Conservation (phyloP, 2,329 filamentous ascomycete species). For the Xylariaceae sp. region DNA sequence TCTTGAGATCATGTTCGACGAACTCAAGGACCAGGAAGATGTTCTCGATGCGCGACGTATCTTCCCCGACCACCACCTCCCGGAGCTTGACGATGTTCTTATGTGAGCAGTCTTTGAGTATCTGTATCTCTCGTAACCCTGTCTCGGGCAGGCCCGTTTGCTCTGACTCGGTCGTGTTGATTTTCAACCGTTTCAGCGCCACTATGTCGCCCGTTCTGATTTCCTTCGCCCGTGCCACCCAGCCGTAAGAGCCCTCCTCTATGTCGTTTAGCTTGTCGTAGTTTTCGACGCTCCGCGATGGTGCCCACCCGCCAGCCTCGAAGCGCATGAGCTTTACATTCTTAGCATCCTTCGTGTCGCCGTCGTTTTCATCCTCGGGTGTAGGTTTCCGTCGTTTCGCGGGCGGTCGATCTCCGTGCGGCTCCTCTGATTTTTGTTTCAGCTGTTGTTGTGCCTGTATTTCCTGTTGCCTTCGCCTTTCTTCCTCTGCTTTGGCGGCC, state of each 20-base stretch:
- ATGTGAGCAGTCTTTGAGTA: constrained; percentile 73
- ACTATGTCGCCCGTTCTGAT: constrained; percentile 71
- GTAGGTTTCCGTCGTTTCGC: constrained; percentile 58
- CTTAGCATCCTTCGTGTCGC: constrained; percentile 16
- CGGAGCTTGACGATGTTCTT: constrained; percentile 74
- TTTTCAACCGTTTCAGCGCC: constrained; percentile 73
- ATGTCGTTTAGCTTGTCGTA: constrained; percentile 95
- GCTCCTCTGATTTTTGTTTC: constrained; percentile 28
- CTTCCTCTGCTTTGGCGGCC: constrained; percentile 62
- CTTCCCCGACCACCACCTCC: constrained; percentile 73
- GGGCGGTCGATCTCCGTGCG: constrained; percentile 38
- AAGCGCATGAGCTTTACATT: constrained; percentile 63
- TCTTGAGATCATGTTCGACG: constrained; percentile 93
- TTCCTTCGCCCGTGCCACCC: constrained; percentile 80
- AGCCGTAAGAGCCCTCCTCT: constrained; percentile 94
- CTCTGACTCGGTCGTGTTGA: constrained; percentile 50
- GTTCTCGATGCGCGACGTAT: constrained; percentile 43
- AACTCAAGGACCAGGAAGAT: constrained; percentile 97
- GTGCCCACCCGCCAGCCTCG: constrained; percentile 60
- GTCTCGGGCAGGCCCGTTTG: constrained; percentile 77
- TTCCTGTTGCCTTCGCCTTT: constrained; percentile 19
- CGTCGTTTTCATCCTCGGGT: constrained; percentile 35
- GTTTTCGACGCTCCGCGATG: constrained; percentile 71
- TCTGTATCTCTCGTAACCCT: constrained; percentile 88
- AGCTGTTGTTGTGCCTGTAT: constrained; percentile 18